phyloP scores from a whole-genome alignment of 2,329 filamentous ascomycete species.

The Alternaria sp. region DNA sequence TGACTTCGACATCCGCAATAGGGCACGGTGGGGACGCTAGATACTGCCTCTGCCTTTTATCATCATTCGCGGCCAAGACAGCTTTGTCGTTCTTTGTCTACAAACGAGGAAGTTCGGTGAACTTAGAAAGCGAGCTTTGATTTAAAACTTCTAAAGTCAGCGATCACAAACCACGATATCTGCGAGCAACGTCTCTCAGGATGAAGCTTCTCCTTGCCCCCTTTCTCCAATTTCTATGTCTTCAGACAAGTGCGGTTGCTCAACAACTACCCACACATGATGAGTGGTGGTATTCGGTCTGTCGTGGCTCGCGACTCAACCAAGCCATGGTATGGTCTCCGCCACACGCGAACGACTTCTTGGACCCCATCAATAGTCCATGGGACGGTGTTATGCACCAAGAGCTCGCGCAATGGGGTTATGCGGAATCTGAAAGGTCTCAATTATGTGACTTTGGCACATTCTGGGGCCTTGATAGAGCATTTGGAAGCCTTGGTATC shows the following conservation, averaged over 20 bases:
- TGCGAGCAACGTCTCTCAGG: neutral
- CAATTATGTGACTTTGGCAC: slow-evolving; percentile 4
- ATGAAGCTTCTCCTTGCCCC: neutral
- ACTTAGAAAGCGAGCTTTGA: neutral
- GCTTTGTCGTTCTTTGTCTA: neutral
- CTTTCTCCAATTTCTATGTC: neutral
- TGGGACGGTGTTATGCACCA: neutral
- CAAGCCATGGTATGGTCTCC: neutral
- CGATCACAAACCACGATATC: neutral
- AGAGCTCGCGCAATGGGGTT: slow-evolving; percentile 7
- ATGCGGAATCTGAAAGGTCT: neutral
- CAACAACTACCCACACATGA: neutral
- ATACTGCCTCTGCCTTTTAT: too few relatives aligned
- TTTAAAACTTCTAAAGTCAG: neutral
- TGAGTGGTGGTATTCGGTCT: neutral
- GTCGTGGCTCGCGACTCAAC: neutral
- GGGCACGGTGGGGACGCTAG: neutral
- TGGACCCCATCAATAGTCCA: neutral
- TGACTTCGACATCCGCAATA: neutral
- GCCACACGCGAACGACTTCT: neutral
- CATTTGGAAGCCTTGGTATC: slow-evolving; percentile 1
- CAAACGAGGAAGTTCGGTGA: neutral
- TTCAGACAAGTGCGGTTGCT: neutral
- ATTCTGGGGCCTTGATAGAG: slow-evolving; percentile 4
- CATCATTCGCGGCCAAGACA: neutral